Conservation (phyloP, 2,329 filamentous ascomycete genomes). For the Thyridium curvatum region DNA sequence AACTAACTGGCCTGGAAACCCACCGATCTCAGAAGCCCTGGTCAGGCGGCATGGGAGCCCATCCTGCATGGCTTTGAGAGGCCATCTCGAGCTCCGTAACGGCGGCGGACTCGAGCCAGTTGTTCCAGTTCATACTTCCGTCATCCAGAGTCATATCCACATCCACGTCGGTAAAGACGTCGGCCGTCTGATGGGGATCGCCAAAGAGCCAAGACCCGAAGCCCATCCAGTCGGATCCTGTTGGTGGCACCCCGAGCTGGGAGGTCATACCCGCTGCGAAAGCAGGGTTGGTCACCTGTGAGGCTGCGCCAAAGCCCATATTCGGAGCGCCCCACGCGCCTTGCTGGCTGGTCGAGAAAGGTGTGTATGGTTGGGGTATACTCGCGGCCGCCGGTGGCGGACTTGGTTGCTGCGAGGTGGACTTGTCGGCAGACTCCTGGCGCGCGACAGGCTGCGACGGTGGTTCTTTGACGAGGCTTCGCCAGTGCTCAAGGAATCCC, state of each 20-base stretch:
- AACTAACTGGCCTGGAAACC: too few species aligned
- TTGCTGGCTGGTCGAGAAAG: neutral
- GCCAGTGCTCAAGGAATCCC: constrained; percentile 23
- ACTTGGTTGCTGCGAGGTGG: neutral
- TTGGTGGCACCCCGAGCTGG: neutral
- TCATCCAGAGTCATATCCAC: constrained; percentile 19
- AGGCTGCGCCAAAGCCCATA: too few species aligned
- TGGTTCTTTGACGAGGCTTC: constrained; percentile 14
- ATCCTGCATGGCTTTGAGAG: too few species aligned
- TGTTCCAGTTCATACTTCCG: constrained; percentile 25
- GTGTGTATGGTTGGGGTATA: neutral
- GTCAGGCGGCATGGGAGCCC: too few species aligned
- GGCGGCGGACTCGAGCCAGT: constrained; percentile 25
- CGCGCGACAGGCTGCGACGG: neutral
- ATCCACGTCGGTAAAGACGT: constrained; percentile 16
- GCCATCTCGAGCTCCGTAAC: constrained; percentile 15
- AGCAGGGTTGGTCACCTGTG: too few species aligned
- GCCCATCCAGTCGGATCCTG: constrained; percentile 4
- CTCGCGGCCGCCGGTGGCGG: neutral
- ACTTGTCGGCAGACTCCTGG: neutral
- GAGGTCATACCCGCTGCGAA: neutral
- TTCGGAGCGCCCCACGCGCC: too few species aligned
- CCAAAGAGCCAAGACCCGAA: constrained; percentile 26
- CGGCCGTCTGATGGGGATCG: constrained; percentile 15
- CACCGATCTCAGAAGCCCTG: too few species aligned